Conservation (phyloP, 1,284 basidiomycete genomes). For the Albatrellus sp. region DNA sequence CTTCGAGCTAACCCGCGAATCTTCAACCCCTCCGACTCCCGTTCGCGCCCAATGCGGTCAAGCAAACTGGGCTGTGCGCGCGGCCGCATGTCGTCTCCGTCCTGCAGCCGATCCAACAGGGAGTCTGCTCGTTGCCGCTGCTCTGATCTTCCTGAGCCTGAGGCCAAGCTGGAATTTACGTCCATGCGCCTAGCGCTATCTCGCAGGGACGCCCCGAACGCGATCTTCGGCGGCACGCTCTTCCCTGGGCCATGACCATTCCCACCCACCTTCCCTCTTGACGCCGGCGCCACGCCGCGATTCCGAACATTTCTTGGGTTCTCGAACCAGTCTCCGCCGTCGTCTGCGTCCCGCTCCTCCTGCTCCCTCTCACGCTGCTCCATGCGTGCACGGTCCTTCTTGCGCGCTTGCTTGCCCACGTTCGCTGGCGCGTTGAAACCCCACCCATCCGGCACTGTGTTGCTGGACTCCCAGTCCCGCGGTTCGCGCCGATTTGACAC, state of each 20-base stretch:
- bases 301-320: conserved; percentile 16
- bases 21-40: not conserved
- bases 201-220: conserved; percentile 19
- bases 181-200: not conserved
- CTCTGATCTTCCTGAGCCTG: not conserved
- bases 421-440: conserved; percentile 36
- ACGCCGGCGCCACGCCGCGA: conserved; percentile 11
- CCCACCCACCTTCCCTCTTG: conserved; percentile 1
- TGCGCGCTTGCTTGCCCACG: conserved; percentile 51
- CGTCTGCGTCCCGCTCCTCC: conserved; percentile 32
- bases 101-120: not conserved
- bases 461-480: conserved; percentile 24
- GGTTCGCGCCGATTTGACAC: conserved; percentile 14
- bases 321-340: conserved; percentile 53
- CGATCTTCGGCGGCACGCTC: conserved; percentile 20
- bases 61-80: not conserved
- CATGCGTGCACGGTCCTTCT: conserved; percentile 45
- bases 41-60: conserved; percentile 2
- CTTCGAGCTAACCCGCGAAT: conserved; percentile 10
- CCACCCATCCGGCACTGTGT: conserved; percentile 27
- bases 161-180: not conserved
- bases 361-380: conserved; percentile 35
- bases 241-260: not conserved
- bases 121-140: not conserved
- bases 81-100: not conserved